phyloP scores from a whole-genome alignment of 129 eudicot species.

The Solidago caesia region DNA sequence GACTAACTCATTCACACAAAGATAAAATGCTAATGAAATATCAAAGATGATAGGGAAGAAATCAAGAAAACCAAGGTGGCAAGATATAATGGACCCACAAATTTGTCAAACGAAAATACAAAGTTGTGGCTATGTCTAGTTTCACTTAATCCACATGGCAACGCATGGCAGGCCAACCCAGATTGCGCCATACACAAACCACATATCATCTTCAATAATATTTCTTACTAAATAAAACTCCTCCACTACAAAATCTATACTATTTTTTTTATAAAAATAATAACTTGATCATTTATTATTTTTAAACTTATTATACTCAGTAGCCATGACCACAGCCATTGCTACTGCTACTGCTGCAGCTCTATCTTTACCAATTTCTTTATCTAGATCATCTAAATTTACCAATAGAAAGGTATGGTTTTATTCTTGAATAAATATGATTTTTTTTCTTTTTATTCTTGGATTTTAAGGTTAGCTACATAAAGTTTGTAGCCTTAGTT shows the following conservation, averaged over 20 bases:
- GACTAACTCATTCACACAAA: too few species aligned
- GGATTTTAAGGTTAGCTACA: neutral
- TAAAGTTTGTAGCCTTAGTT: neutral
- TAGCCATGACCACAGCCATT: slow-evolving; percentile 81
- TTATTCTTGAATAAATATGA: neutral
- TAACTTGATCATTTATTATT: neutral
- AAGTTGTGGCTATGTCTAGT: slow-evolving; percentile 50
- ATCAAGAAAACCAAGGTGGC: slow-evolving; percentile 41
- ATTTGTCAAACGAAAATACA: neutral
- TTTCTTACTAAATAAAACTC: slow-evolving; percentile 21
- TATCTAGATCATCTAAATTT: slow-evolving; percentile 52
- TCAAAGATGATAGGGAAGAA: slow-evolving; percentile 24
- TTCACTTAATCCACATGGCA: slow-evolving; percentile 33
- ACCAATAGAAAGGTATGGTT: slow-evolving; percentile 55
- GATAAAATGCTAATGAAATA: too few species aligned
- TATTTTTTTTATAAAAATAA: slow-evolving; percentile 12
- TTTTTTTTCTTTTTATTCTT: neutral
- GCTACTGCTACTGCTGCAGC: slow-evolving; percentile 71
- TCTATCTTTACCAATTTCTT: slow-evolving; percentile 68
- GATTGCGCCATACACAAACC: slow-evolving; percentile 55
- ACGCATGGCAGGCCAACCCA: slow-evolving; percentile 25
- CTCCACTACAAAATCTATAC: slow-evolving; percentile 29
- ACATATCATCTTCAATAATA: slow-evolving; percentile 44
- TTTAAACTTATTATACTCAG: neutral
- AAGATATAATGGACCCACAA: slow-evolving; percentile 33